Evolutionary conservation across 1,139 yeast species (phyloP), one percentile per base, ranked within the genome.

Genomic region (Hyphopichia khmerensis): DNA sequence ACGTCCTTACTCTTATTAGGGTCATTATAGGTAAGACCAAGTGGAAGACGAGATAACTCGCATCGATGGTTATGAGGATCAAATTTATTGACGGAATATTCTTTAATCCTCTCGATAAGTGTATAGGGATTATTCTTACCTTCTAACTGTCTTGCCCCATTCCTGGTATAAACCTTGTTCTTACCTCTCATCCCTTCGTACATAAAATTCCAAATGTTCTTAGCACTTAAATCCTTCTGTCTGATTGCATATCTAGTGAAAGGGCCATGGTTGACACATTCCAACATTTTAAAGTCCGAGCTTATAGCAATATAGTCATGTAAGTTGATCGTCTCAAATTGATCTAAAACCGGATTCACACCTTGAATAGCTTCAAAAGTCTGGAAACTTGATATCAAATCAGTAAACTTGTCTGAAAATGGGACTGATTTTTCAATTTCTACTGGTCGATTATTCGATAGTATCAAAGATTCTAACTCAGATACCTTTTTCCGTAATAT

Each of bases 211-310:
- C 47, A 43, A 3, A 41, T 3, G 24, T 39, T 42, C 13, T 56
- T 51, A 17, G 69, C 49, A 38, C 60, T 72, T 1, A 68, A 70
- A 48, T 76, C 81, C 40, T 65, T 66, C 43, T 67, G 63, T 39
- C 71, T 45, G 14, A 68, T 36, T 1, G 72, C 56, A 11, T 62
- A 48, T 65, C 69, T 64, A 2, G 71, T 47, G 24, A 68, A 57
- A 0, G 73, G 72, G 0, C 73, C 73, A 43, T 39, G 33, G 19
- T 39, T 39, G 29, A 33, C 24, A 7, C 32, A 17, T 19, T 39
- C 41, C 5, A 60, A 40, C 63, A 66, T 37, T 57, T 53, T 36
- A 58, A 44, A 14, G 64, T 49, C n/a, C 61, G 53, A 32, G 55
- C 57, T 15, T 57, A 67, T 52, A 1, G 72, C 56, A 6, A 61